phyloP scores from a whole-genome alignment of 78 protist species.

The Ministeria vibrans region DNA sequence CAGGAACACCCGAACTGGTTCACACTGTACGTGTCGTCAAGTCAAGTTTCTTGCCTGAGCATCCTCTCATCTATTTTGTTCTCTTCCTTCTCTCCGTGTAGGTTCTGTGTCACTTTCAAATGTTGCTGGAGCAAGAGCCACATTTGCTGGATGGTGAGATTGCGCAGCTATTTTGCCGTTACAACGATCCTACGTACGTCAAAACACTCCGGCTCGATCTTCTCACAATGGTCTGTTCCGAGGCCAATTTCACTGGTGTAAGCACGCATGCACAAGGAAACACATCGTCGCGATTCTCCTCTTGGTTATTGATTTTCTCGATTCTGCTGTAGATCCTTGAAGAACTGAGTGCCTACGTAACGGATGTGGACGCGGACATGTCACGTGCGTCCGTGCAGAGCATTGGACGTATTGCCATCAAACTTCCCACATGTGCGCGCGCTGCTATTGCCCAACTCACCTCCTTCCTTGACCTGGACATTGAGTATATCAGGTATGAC shows the following conservation, averaged over 20 bases:
- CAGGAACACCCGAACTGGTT: conserved; percentile 22
- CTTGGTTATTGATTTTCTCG: no score
- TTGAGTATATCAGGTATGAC: conserved; percentile 14
- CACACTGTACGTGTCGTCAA: no score
- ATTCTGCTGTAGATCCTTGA: background rate
- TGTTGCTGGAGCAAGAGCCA: conserved; percentile 36
- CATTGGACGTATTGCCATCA: conserved; percentile 26
- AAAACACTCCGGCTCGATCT: conserved; percentile 41
- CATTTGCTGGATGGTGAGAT: conserved; percentile 28
- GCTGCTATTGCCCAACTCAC: background rate
- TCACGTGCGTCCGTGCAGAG: conserved; percentile 23
- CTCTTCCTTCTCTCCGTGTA: no score
- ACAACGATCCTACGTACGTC: conserved; percentile 48
- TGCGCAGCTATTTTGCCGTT: conserved; percentile 22
- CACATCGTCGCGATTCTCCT: no score
- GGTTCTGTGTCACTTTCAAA: conserved; percentile 46
- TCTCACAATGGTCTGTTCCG: conserved; percentile 13
- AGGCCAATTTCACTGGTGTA: no score
- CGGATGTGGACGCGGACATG: conserved; percentile 36
- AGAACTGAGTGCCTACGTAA: conserved; percentile 35
- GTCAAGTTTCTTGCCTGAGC: no score
- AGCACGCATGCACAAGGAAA: no score
- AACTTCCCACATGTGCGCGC: no score
- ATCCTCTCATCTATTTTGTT: no score
- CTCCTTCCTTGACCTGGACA: conserved; percentile 20